Conservation (phyloP, 2,329 filamentous ascomycete species). For the Ophiostoma montium region DNA sequence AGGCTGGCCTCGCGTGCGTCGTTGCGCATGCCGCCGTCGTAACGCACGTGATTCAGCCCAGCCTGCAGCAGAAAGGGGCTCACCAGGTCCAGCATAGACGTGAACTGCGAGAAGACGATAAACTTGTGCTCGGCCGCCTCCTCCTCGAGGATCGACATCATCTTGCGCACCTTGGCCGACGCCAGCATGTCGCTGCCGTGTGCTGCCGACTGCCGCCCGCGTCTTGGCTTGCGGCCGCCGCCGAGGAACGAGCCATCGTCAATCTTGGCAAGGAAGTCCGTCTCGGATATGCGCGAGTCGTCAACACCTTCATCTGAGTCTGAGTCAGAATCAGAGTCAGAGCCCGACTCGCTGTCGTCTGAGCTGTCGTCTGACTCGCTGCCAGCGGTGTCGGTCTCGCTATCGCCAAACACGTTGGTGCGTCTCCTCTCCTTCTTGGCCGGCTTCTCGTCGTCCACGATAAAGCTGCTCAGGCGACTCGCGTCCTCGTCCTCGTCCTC, state of each 20-base stretch:
- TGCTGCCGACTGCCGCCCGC: neutral
- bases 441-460: slow-evolving; percentile 34
- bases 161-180: slow-evolving; percentile 84
- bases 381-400: neutral
- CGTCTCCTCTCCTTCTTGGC: slow-evolving; percentile 18
- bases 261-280: slow-evolving; percentile 26
- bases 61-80: slow-evolving; percentile 74
- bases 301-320: neutral
- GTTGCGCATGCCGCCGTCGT: slow-evolving; percentile 91
- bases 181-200: slow-evolving; percentile 31
- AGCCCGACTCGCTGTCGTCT: neutral
- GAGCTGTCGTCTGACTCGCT: neutral
- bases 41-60: slow-evolving; percentile 68
- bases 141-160: slow-evolving; percentile 64
- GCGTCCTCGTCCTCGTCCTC: slow-evolving; percentile 39
- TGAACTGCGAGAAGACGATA: slow-evolving; percentile 98
- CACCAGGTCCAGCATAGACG: slow-evolving; percentile 91
- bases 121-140: slow-evolving; percentile 82
- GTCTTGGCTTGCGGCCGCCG: slow-evolving; percentile 10
- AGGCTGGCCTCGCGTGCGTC: slow-evolving; percentile 82
- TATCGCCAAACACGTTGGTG: neutral
- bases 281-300: slow-evolving; percentile 25
- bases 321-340: neutral
- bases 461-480: slow-evolving; percentile 41
- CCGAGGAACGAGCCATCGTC: slow-evolving; percentile 23